Evolutionary conservation across 805 yeast genomes (phyloP).

Genomic region (Brettanomyces anomalus): DNA sequence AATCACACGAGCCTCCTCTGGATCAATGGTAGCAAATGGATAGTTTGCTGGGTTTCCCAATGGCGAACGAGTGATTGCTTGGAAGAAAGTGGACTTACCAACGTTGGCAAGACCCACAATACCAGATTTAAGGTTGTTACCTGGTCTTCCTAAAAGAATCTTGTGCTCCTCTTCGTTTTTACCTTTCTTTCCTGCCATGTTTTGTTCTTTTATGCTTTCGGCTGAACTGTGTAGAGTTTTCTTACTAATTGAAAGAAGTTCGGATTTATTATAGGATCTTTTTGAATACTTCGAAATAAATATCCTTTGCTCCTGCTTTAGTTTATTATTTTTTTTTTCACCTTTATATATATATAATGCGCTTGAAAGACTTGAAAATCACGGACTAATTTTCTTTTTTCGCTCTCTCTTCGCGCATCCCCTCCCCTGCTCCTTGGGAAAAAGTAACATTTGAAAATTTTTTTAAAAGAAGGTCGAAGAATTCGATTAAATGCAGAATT

Average conservation of each 20-base stretch:
- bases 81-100: conserved; percentile 96
- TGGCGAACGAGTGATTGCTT: conserved; percentile 88
- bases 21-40: conserved; percentile 97
- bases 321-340: too few species aligned
- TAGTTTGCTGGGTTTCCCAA: conserved; percentile 96
- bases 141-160: conserved; percentile 30
- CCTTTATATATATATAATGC: too few species aligned
- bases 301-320: too few species aligned
- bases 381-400: too few species aligned
- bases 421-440: too few species aligned
- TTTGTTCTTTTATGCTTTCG: neutral
- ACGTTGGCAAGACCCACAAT: conserved; percentile 93
- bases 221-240: neutral
- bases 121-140: conserved; percentile 49
- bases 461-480: too few species aligned
- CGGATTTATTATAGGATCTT: too few species aligned
- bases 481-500: too few species aligned
- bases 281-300: too few species aligned
- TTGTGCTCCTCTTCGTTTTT: conserved; percentile 27
- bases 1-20: conserved; percentile 93
- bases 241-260: neutral
- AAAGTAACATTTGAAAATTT: too few species aligned
- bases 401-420: too few species aligned
- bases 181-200: conserved; percentile 33
- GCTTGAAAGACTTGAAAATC: too few species aligned